Evolutionary conservation across 305 asterid species (phyloP).

Genomic region (Fraxinus dipetala): DNA sequence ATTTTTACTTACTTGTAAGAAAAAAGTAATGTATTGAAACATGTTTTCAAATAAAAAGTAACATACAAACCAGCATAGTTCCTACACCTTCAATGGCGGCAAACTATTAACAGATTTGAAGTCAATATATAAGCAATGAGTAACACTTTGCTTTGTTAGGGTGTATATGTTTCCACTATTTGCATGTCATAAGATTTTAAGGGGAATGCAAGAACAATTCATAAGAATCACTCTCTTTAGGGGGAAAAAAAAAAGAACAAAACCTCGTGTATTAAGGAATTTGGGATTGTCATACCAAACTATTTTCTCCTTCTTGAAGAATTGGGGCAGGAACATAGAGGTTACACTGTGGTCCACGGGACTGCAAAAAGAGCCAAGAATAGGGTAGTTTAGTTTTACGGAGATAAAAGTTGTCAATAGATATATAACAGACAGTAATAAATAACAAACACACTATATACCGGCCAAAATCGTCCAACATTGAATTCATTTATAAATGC

Average conservation of each 20-base stretch:
- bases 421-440: background rate
- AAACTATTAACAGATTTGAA: background rate
- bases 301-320: constrained; percentile 63
- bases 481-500: constrained; percentile 68
- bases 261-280: background rate
- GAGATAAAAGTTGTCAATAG: background rate
- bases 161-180: background rate
- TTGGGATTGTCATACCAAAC: constrained; percentile 47
- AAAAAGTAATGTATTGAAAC: background rate
- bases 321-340: constrained; percentile 87
- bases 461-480: constrained; percentile 94
- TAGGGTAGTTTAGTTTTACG: background rate
- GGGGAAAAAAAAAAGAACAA: background rate
- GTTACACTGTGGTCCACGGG: constrained; percentile 85
- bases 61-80: background rate
- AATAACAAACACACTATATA: constrained; percentile 24
- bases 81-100: background rate
- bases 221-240: background rate
- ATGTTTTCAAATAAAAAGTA: background rate
- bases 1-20: background rate
- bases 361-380: constrained; percentile 48
- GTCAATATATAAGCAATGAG: background rate
- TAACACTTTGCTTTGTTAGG: background rate
- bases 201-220: background rate
- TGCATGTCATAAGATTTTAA: background rate